Percentiles rank a stretch among this genome's conserved stretches.
Evolutionary conservation across 331 rosid species (phyloP).

Genomic region (Acacia concinna): DNA sequence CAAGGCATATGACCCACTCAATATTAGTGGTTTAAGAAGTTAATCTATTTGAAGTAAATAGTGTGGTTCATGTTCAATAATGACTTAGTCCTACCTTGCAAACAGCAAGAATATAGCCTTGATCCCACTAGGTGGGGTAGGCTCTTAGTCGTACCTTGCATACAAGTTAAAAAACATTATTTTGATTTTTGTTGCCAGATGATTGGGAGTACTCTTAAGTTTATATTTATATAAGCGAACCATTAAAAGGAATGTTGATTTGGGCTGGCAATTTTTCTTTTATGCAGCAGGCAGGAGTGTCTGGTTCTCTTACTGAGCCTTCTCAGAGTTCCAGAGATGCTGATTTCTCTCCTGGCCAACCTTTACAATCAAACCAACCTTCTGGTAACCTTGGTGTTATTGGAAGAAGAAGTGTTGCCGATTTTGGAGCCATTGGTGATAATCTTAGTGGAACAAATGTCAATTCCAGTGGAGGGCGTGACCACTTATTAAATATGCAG

Average conservation of each 20-base stretch:
- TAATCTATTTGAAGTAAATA: background rate
- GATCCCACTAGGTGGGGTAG: too few species aligned
- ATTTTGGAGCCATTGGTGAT: constrained; percentile 76
- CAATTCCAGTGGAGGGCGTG: constrained; percentile 58
- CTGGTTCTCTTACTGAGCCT: constrained; percentile 66
- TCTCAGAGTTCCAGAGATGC: constrained; percentile 59
- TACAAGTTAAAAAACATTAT: background rate
- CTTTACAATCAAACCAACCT: constrained; percentile 67
- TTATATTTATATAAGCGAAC: background rate
- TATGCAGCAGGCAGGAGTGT: constrained; percentile 53
- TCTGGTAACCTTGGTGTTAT: constrained; percentile 75
- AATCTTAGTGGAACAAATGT: constrained; percentile 52
- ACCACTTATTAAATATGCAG: constrained; percentile 63
- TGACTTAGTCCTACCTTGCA: constrained; percentile 8
- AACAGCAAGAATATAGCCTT: too few species aligned
- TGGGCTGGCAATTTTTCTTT: constrained; percentile 23
- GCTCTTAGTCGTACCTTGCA: constrained; percentile 2
- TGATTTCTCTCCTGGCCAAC: constrained; percentile 87
- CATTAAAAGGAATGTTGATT: constrained; percentile 16
- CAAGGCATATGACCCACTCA: background rate
- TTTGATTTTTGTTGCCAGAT: background rate
- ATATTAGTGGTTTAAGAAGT: constrained; percentile 11
- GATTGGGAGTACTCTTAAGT: background rate
- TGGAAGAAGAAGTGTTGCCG: constrained; percentile 72
- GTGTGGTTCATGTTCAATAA: background rate